These are phyloP conservation scores for Trebouxia sp. DNA, from an alignment of 139 green algal genomes.

Conservation along the genomic window DNA sequence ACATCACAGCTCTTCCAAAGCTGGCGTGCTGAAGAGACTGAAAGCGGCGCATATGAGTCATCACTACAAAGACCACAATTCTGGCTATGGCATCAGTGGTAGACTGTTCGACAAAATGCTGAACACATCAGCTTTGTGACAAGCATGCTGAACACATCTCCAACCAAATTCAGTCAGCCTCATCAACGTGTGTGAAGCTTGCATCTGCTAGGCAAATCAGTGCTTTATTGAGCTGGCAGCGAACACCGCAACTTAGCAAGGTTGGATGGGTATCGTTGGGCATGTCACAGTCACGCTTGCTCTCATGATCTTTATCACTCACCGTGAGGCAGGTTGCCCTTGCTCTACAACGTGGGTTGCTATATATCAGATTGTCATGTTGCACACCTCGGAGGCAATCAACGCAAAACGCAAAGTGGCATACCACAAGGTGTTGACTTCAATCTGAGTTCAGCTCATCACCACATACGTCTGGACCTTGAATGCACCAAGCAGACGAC, in stretches of 20 bases:
- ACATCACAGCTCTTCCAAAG: slow-evolving; percentile 49
- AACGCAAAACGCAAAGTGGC: no score
- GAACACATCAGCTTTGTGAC: background rate
- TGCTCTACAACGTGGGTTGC: no score
- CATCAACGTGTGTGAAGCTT: background rate
- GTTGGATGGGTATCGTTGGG: background rate
- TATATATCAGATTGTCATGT: no score
- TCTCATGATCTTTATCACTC: background rate
- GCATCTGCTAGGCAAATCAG: background rate
- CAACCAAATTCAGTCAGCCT: background rate
- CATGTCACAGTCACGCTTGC: background rate
- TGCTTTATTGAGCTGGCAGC: background rate
- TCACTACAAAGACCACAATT: slow-evolving; percentile 4
- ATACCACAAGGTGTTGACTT: no score
- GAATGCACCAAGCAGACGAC: background rate
- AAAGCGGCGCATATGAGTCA: slow-evolving; percentile 16
- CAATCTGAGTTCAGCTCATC: no score
- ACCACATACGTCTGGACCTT: no score
- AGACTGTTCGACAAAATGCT: slow-evolving; percentile 2
- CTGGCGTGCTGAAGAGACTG: background rate
- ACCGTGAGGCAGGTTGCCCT: background rate
- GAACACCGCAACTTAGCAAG: background rate
- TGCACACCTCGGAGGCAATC: no score
- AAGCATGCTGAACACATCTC: background rate
- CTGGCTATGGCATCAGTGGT: slow-evolving; percentile 13